Base-by-base conservation (phyloP, 2,329 filamentous ascomycete genomes). In the Fusarium xyrophilum region DNA sequence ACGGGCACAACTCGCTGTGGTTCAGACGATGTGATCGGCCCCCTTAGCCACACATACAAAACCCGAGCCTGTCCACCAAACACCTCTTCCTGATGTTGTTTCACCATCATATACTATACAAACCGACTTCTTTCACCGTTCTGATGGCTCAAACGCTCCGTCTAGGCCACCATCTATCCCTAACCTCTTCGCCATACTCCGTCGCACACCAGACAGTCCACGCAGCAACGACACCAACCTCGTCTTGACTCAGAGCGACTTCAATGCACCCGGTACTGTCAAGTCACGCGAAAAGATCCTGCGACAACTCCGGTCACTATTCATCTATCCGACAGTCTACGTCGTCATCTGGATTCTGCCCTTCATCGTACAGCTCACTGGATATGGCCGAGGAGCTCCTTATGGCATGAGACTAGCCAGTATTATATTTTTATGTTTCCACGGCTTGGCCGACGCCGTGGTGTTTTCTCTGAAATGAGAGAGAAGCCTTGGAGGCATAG, bases 251-350 rank as follows among this genome's bases (percentile, higher is more conserved):
- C 60, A 62, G 30, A 54, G 58, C 19, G 56, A 52, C 56, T 65
- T 75, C 14, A 72, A 75, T 52, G 58, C 71, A 5, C 70, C 74
- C 0, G 75, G 74, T 7, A 76, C 81, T 44, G 64, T 75, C 23
- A 73, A 76, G 46, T 76, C 84, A 12, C 84, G 88, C 15, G 80
- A 84, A 19, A 86, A 85, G 60, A 89, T 92, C 61, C 84, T 86
- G 44, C 85, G 89, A 13, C 91, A 93, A 73, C 83, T 93, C 4
- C 86, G 89, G 33, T 85, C 91, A 32, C 82, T 93, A 21, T 93
- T 94, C 78, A 87, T 93, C 48, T 95, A 95, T 75, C 92, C 92
- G 0, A 75, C 90, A 21, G 85, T 91, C 7, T 94, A 95, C 77
- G 82, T 91, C 23, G 77, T 87, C 7, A 86, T 92, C 68, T 95